Conservation (phyloP, 352 stramenopile species). For the Elongisporangium anandrum region DNA sequence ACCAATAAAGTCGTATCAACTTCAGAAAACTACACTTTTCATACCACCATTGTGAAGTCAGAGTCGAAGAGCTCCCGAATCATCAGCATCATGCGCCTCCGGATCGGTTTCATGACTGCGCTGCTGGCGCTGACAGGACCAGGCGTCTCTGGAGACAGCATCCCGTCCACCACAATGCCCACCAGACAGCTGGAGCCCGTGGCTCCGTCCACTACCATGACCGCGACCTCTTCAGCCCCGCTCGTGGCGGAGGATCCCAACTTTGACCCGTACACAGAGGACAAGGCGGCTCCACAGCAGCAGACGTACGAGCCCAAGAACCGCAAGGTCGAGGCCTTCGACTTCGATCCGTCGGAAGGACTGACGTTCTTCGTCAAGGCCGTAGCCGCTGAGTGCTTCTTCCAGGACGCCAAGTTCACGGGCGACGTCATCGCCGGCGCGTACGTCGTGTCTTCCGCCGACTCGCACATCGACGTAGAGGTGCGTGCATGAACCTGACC, state of each 20-base stretch:
- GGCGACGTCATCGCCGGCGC: slow-evolving; percentile 58
- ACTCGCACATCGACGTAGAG: slow-evolving; percentile 70
- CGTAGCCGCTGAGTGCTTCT: slow-evolving; percentile 52
- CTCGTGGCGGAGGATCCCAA: slow-evolving; percentile 42
- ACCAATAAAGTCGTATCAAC: no score
- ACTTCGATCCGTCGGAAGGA: slow-evolving; percentile 80
- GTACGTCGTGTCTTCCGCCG: slow-evolving; percentile 67
- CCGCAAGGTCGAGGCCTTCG: slow-evolving; percentile 55
- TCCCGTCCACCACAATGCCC: neutral
- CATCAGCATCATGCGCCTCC: neutral
- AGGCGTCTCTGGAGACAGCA: neutral
- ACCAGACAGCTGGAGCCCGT: neutral
- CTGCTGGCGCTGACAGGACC: neutral
- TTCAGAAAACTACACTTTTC: no score
- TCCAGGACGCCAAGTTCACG: slow-evolving; percentile 64
- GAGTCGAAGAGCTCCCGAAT: no score
- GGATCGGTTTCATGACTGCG: neutral
- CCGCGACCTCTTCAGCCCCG: slow-evolving; percentile 3
- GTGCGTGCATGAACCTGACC: slow-evolving; percentile 7
- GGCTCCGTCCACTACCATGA: slow-evolving; percentile 2
- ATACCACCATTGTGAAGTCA: no score
- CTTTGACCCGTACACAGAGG: slow-evolving; percentile 58
- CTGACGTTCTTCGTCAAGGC: slow-evolving; percentile 68
- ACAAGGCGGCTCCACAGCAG: slow-evolving; percentile 10
- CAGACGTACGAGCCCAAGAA: slow-evolving; percentile 30